Evolutionary conservation across 306 rosid genomes (phyloP).

Genomic region (Medicago lupulina): DNA sequence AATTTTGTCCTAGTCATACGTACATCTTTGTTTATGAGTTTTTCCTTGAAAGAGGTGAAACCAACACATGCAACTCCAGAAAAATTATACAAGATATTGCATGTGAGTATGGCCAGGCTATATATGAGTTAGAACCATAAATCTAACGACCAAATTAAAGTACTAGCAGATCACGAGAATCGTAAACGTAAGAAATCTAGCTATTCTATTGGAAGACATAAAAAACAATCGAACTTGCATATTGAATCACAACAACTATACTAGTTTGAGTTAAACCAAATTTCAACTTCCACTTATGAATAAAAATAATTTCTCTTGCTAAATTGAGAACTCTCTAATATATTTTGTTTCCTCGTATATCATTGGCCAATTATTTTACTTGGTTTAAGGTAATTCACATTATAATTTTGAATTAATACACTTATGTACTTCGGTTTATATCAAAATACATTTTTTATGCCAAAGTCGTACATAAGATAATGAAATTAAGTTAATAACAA

Average conservation of each 20-base stretch:
- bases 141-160: slow-evolving; percentile 13
- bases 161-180: slow-evolving; percentile 36
- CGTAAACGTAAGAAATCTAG: slow-evolving; percentile 21
- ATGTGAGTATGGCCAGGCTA: slow-evolving; percentile 23
- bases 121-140: slow-evolving; percentile 31
- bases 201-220: slow-evolving; percentile 10
- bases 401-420: background rate
- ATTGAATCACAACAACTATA: slow-evolving; percentile 26
- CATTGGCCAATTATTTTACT: background rate
- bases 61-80: slow-evolving; percentile 27
- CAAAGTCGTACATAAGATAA: background rate
- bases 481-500: background rate
- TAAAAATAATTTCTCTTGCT: background rate
- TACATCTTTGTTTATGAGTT: slow-evolving; percentile 19
- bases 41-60: slow-evolving; percentile 35
- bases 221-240: slow-evolving; percentile 27
- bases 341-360: slow-evolving; percentile 22
- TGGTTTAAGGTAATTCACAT: slow-evolving; percentile 9
- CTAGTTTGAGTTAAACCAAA: slow-evolving; percentile 25
- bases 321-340: slow-evolving; percentile 26
- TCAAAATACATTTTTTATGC: no score
- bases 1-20: slow-evolving; percentile 29
- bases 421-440: background rate
- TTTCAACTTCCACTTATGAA: background rate
- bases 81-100: slow-evolving; percentile 9